Conservation (phyloP, 1,139 yeast genomes). For the Blastobotrys elegans region DNA sequence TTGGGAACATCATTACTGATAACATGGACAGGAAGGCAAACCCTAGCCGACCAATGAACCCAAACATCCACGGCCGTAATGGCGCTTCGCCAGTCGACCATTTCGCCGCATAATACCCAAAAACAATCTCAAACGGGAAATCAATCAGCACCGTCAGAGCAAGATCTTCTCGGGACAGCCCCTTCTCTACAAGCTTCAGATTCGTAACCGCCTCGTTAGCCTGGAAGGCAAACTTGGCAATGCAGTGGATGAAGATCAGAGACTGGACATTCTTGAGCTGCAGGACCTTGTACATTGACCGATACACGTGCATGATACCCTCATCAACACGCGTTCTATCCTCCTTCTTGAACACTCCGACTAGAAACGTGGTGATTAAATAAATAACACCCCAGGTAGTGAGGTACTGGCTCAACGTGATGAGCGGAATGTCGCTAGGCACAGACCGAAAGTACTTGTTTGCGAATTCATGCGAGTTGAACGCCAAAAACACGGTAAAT, state of each 20-base stretch:
- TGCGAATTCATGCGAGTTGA: conserved; percentile 89
- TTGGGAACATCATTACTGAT: conserved; percentile 70
- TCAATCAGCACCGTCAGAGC: conserved; percentile 90
- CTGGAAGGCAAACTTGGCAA: conserved; percentile 89
- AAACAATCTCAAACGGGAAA: conserved; percentile 91
- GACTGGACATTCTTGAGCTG: conserved; percentile 71
- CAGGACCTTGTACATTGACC: conserved; percentile 71
- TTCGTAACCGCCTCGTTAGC: conserved; percentile 96
- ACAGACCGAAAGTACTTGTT: conserved; percentile 66
- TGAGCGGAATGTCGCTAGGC: conserved; percentile 61
- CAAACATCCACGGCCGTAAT: conserved; percentile 83
- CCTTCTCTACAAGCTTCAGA: conserved; percentile 84
- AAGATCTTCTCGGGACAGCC: conserved; percentile 86
- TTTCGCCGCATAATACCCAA: conserved; percentile 93
- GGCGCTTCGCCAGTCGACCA: conserved; percentile 80
- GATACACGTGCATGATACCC: conserved; percentile 49
- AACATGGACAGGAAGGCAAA: conserved; percentile 76
- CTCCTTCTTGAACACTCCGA: conserved; percentile 44
- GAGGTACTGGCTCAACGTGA: conserved; percentile 71
- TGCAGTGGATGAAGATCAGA: conserved; percentile 65
- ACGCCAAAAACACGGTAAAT: conserved; percentile 84
- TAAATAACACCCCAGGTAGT: conserved; percentile 73
- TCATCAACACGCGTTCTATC: conserved; percentile 40
- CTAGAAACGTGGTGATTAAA: conserved; percentile 57
- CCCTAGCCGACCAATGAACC: conserved; percentile 74